Base-by-base conservation (phyloP, 257 asterid genomes). In the Solanum dulcamara region DNA sequence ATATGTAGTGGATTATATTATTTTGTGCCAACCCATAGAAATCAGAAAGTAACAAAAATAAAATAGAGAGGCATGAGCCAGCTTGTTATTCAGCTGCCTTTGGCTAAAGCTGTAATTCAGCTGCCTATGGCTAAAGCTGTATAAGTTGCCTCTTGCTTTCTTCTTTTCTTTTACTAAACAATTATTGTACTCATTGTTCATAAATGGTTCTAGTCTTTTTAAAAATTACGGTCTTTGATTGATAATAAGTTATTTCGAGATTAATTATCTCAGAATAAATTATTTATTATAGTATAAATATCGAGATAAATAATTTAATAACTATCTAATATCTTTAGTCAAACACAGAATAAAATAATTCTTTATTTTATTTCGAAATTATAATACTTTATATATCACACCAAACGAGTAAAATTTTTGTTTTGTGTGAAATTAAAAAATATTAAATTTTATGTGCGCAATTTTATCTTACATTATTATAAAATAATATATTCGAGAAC, bases 61-160 rank as follows among this genome's bases (percentile, higher is more conserved):
- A 59, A 46, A 77, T 51, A 74, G 70, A 48, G 48, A 67, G 68
- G 70, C 53, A 51, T 22, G 59, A 82, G 77, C 68, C 88, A 84
- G 91, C 90, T 89, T 3, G 44, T 70, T 18, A 10, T 84, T 57
- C 59, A 55, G 83, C 75, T 59, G 85, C 57, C 85, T 44, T 84
- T 80, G 83, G 74, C 70, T 84, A 15, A 4, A 38, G 22, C 82
- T 30, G 40, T 12, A 55, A 7, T 1, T 44, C 1, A 13, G n/a
- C 14, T 42, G 85, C 57, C 85, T 44, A 81, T 80, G 83, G 74
- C 70, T 84, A 15, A 4, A 38, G 22, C 82, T 30, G 40, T 12
- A 55, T 44, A 1, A 13, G n/a, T 8, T 42, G n/a, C n/a, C 10
- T 74, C 57, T 74, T 72, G 81, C 12, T 72, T 72, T 72, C 12